Evolutionary conservation across 352 stramenopile species (phyloP), one percentile per base, ranked within the genome.

Genomic region (Chrysophaeum taylorii): DNA sequence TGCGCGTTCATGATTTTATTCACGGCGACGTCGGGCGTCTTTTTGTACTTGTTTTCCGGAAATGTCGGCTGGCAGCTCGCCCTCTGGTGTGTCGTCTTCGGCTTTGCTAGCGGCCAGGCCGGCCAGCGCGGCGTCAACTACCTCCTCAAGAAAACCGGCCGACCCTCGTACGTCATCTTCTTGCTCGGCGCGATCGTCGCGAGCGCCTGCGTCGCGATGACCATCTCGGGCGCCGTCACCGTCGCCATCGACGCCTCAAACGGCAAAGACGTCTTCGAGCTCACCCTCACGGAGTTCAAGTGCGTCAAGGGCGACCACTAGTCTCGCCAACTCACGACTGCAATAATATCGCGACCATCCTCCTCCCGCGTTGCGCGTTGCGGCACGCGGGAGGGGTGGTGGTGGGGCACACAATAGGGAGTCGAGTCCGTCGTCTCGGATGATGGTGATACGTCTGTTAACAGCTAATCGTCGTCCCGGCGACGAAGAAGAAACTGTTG

Each of bases 1-100:
- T 84, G 64, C 29, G 78, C 82, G 27, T 45, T 84, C 33, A 79
- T 86, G 64, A 79, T 87, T 69, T 63, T 88, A 53, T 88, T 84
- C 61, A 82, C 79, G 7, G 79, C 81, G 0, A 75, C 75, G 25
- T 62, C 50, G 50, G 50, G 50, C 50, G 50, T 35, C 50, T 12
- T 62, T 5, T 31, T 12, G 15, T 62, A 38, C 50, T 33, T 62
- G 1, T 62, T 62, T 36, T 33, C 7, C 4, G 50, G 23, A 25
- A 35, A 37, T 25, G 25, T 62, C 4, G 25, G n/a, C 50, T 2
- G 14, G 50, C 23, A 33, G 23, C 50, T 62, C 15, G 2, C 25
- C n/a, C 27, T n/a, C 7, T 35, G 50, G 50, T 62, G 50, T 31
- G 50, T 62, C 5, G 14, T 2, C 50, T 62, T 4, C 4, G 50